Evolutionary conservation across 1,284 basidiomycete genomes (phyloP), one percentile per base, ranked within the genome.

Genomic region (Omphalotus olearius): DNA sequence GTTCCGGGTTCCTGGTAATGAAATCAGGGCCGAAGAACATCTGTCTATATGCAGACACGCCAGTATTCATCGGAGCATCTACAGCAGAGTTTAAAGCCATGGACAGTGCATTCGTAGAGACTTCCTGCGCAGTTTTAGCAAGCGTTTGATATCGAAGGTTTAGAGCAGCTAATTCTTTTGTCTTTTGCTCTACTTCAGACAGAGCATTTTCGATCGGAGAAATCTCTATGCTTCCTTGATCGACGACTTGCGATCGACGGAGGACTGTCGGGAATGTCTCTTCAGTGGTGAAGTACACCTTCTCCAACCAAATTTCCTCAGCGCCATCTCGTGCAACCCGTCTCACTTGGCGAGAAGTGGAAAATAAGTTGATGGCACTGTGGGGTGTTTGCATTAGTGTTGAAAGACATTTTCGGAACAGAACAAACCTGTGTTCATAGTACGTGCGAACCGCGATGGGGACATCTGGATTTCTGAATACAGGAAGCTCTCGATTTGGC

Each of bases 181-280:
- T 90, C 66, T 88, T 89, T 55, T 75, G 69, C 60, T 88, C 81
- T 2, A 98, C 83, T 54, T 94, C 92, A 25, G 79, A 76, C 4
- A 97, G 70, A 1, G 95, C 94, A 54, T 81, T 87, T 61, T 93
- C 87, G 13, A 98, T 73, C 0, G 96, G 94, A 4, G 91, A 92
- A 47, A 97, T 85, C 66, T 96, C 89, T 45, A 84, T 73, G 35
- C 88, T 72, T 40, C 85, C 77, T 35, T 85, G 72, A 36, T 81
- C 83, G n/a, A 93, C 74, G 26, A 98, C 83, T 63, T 98, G 93
- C 4, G 93, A 94, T 14, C 96, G 82, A 39, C 91, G 84, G 35
- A 98, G 77, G 3, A 98, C 89, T 0, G 93, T 94, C 0, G 96
- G 96, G 69, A 99, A 93, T 0, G 83, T 79, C 59, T 96, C 92